Evolutionary conservation across 257 asterid genomes (phyloP), one percentile per base, ranked within the genome.

Genomic region (Phtheirospermum japonicum): DNA sequence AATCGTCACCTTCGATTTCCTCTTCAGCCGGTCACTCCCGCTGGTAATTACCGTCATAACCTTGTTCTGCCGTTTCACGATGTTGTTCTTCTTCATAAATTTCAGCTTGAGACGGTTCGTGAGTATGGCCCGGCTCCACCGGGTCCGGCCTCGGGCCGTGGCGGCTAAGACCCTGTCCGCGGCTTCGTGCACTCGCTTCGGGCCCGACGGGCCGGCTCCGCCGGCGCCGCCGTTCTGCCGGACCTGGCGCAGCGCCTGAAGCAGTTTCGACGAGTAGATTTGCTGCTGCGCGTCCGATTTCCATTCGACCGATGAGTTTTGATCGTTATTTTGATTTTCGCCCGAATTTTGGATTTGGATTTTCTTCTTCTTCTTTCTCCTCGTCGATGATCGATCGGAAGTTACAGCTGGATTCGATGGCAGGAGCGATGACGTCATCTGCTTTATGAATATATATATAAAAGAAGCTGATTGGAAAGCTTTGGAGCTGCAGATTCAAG

Each of bases 81-180:
- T 63, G 74, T 74, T 77, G 13, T 77, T 75, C 75, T 82, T 90
- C 56, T 85, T 90, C 95, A 83, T 78, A 17, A 90, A 83, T 77
- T 86, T 90, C 31, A 90, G 79, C 79, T 84, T 88, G 13, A 90
- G 79, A 69, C 91, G 71, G 56, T 73, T 88, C 40, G 85, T 79
- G 56, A 91, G 79, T 16, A 91, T 88, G 9, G 96, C 96, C 36
- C 94, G 85, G 96, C 98, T 91, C 98, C 98, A 91, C 34, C 98
- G 68, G 18, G 92, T 79, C 68, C 90, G 71, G 10, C 98, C 96
- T 62, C 67, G 86, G 1, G 98, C 98, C 51, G 96, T 66, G 43
- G 82, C 78, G 33, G 98, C 98, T 26, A 91, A 48, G 2, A 73
- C 94, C 31, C 84, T 71, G 67, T 88, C 87, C 19, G 98, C 98